Base-by-base conservation (phyloP, 768 basidiomycete species). In the Multifurca ochricompacta region DNA sequence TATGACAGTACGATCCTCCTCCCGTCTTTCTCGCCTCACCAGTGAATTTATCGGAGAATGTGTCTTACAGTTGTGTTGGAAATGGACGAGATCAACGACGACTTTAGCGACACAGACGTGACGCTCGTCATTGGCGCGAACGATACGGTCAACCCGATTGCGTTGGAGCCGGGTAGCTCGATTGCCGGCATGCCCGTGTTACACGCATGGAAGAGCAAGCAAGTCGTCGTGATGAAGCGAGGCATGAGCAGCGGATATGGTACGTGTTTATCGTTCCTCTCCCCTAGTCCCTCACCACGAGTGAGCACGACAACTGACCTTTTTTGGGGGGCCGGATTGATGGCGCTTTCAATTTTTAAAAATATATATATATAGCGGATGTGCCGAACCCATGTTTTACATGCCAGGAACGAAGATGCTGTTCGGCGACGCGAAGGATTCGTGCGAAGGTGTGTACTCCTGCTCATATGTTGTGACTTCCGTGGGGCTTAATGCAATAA, bases 81-180 rank as follows among this genome's bases (percentile, higher is more conserved):
- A 70, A 91, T 93, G 91, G 91, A 93, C 57, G 91, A 93, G 69
- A 92, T 93, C 72, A 92, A 93, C 65, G 88, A 92, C 36, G 91
- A 93, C 66, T 93, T 93, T 68, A 73, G 75, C 48, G 87, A 89
- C 32, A 93, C 91, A 0, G 91, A 93, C 64, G 78, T 93, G n/a
- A 87, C 85, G 6, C 79, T 93, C 18, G 91, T 92, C 59, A 92
- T 92, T 59, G 91, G 91, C 21, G 91, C 91, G 18, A 93, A 93
- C 63, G 91, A 93, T 65, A 93, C 91, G 1, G 91, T 93, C 48
- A 93, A 93, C 65, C 90, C 91, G 13, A 91, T 92, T 59, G 87
- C 89, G 9, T 73, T 93, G 11, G 90, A 93, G 67, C 78, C 86
- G 14, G 89, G 89, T 37, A 91, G 88, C 51, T 74, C 89, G 2